These are phyloP conservation scores for Alloteropsis semialata DNA, from an alignment of 176 grass and related monocot species.

Conservation along the genomic window DNA sequence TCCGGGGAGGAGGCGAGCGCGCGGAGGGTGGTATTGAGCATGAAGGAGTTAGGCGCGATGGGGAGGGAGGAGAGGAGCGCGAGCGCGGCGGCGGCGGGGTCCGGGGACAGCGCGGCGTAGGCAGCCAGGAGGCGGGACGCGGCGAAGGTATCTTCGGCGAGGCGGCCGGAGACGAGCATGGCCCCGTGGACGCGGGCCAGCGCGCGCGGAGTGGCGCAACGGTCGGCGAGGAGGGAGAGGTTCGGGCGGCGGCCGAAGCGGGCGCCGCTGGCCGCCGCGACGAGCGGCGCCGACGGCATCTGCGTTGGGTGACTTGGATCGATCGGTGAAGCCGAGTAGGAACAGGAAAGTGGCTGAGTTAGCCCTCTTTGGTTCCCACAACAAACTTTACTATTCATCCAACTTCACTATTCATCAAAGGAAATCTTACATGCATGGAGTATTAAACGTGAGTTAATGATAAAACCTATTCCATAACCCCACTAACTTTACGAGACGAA, in stretches of 20 bases:
- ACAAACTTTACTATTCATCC: too few relatives aligned
- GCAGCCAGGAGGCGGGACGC: slow-evolving; percentile 39
- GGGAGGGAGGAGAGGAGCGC: slow-evolving; percentile 29
- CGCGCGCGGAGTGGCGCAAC: slow-evolving; percentile 5
- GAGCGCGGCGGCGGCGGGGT: neutral
- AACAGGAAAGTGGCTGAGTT: neutral
- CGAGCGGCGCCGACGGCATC: neutral
- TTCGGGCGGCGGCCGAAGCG: neutral
- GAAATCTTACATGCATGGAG: too few relatives aligned
- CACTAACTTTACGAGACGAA: too few relatives aligned
- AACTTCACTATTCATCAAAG: too few relatives aligned
- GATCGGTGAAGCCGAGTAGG: neutral
- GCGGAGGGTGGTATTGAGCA: slow-evolving; percentile 44
- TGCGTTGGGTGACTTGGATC: neutral
- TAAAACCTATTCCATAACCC: too few relatives aligned
- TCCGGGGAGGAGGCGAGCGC: slow-evolving; percentile 33
- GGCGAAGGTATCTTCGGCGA: slow-evolving; percentile 44
- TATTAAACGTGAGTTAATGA: too few relatives aligned
- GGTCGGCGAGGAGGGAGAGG: slow-evolving; percentile 49
- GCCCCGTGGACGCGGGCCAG: slow-evolving; percentile 39
- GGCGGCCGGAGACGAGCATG: slow-evolving; percentile 49
- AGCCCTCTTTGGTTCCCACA: too few relatives aligned
- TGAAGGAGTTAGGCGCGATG: slow-evolving; percentile 42
- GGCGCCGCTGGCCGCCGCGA: neutral
- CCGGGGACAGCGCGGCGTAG: slow-evolving; percentile 30